Evolutionary conservation across 805 yeast genomes (phyloP).

Genomic region (Citeromyces matritensis): DNA sequence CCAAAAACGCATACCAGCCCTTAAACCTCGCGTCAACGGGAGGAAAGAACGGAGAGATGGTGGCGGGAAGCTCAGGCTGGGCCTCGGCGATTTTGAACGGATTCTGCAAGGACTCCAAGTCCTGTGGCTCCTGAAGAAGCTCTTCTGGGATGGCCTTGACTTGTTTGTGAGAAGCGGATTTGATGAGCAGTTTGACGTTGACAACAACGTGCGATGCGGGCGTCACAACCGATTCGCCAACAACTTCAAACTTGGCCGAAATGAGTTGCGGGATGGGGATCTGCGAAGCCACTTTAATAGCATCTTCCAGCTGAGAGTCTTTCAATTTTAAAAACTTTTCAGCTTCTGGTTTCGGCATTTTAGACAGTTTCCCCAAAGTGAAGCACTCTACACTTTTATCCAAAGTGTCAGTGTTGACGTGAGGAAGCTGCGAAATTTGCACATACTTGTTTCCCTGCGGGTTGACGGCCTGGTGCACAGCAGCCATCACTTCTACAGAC

Average conservation of each 20-base stretch:
- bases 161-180: slow-evolving; percentile 54
- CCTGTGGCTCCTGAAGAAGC: slow-evolving; percentile 38
- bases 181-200: slow-evolving; percentile 57
- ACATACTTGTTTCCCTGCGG: slow-evolving; percentile 23
- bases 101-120: slow-evolving; percentile 51
- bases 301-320: slow-evolving; percentile 12
- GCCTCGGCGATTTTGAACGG: slow-evolving; percentile 51
- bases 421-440: slow-evolving; percentile 73
- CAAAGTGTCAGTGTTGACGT: slow-evolving; percentile 35
- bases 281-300: slow-evolving; percentile 39
- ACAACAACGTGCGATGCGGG: slow-evolving; percentile 66
- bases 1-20: slow-evolving; percentile 57
- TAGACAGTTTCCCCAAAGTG: slow-evolving; percentile 57
- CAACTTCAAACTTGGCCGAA: slow-evolving; percentile 64
- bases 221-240: slow-evolving; percentile 67
- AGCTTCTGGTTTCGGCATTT: slow-evolving; percentile 39
- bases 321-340: slow-evolving; percentile 39
- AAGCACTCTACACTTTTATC: slow-evolving; percentile 35
- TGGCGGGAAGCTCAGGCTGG: slow-evolving; percentile 58
- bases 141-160: slow-evolving; percentile 15
- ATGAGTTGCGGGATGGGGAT: slow-evolving; percentile 60
- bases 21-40: slow-evolving; percentile 8
- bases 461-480: slow-evolving; percentile 63
- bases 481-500: slow-evolving; percentile 53
- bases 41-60: slow-evolving; percentile 72